phyloP scores from a whole-genome alignment of 2,329 filamentous ascomycete genomes.

The Pseudocercospora fijiensis region DNA sequence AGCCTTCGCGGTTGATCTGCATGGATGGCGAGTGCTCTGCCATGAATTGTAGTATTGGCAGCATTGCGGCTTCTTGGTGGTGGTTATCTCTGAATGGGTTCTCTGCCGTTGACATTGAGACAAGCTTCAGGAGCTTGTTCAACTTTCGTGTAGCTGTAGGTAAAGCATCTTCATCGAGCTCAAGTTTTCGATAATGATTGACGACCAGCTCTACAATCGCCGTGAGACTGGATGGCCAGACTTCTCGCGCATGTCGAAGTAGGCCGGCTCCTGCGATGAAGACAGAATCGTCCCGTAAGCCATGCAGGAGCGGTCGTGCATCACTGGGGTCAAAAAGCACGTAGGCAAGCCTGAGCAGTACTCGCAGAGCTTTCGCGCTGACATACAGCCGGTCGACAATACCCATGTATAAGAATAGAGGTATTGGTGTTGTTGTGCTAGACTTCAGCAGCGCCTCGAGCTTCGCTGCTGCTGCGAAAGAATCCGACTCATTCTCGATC shows the following conservation, averaged over 20 bases:
- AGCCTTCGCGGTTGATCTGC: conserved; percentile 57
- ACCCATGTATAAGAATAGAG: conserved; percentile 50
- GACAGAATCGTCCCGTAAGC: conserved; percentile 22
- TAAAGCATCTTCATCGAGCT: background rate
- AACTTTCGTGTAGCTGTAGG: conserved; percentile 10
- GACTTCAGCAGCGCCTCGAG: conserved; percentile 13
- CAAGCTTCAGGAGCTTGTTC: conserved; percentile 35
- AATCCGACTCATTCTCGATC: conserved; percentile 26
- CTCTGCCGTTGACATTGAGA: conserved; percentile 43
- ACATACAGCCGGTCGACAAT: conserved; percentile 48
- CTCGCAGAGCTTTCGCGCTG: conserved; percentile 43
- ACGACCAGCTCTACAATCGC: conserved; percentile 27
- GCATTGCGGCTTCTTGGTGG: conserved; percentile 58
- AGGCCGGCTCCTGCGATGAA: conserved; percentile 49
- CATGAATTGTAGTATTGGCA: conserved; percentile 59
- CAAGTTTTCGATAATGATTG: conserved; percentile 12
- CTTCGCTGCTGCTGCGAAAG: conserved; percentile 23
- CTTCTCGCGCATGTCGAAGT: conserved; percentile 51
- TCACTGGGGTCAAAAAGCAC: conserved; percentile 9
- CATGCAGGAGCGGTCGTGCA: conserved; percentile 4
- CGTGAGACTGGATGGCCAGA: conserved; percentile 49
- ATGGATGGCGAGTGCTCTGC: conserved; percentile 54
- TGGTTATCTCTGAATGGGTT: conserved; percentile 51
- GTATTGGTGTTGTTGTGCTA: conserved; percentile 32
- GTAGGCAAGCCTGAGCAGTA: conserved; percentile 38